Percentiles rank a stretch among this genome's conserved stretches.
phyloP scores from a whole-genome alignment of 1,284 basidiomycete genomes.

The Rhodotorula sp. region DNA sequence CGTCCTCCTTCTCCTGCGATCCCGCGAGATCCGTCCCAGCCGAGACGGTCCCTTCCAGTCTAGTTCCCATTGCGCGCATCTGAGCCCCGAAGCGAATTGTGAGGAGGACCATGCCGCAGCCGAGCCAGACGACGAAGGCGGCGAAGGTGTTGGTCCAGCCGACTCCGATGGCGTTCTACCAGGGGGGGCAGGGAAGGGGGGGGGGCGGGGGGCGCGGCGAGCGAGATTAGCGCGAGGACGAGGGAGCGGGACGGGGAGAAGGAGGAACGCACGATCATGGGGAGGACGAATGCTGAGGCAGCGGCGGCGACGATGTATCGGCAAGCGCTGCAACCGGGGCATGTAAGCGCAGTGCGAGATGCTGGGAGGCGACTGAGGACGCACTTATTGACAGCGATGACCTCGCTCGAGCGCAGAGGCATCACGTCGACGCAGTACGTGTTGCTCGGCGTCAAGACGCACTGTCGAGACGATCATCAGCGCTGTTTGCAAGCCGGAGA shows the following conservation, averaged over 20 bases:
- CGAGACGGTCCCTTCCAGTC: neutral
- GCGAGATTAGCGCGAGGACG: neutral
- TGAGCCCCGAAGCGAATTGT: slow-evolving; percentile 20
- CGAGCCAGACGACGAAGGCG: slow-evolving; percentile 53
- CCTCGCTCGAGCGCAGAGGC: slow-evolving; percentile 58
- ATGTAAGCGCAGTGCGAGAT: too few species aligned
- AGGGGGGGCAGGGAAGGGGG: too few species aligned
- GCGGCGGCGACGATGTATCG: slow-evolving; percentile 51
- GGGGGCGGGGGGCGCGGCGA: too few species aligned
- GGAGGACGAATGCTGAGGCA: slow-evolving; percentile 54
- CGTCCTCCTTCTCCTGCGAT: neutral
- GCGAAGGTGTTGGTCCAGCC: slow-evolving; percentile 57
- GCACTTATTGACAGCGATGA: slow-evolving; percentile 45
- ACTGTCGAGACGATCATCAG: slow-evolving; percentile 8
- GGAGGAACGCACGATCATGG: slow-evolving; percentile 49
- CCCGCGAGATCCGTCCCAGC: neutral
- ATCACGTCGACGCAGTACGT: slow-evolving; percentile 61
- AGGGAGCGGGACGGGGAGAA: neutral
- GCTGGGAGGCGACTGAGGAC: too few species aligned
- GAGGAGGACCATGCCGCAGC: slow-evolving; percentile 46
- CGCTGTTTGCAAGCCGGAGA: neutral
- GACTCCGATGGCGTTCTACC: slow-evolving; percentile 56
- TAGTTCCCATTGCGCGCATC: slow-evolving; percentile 19
- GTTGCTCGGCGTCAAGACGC: slow-evolving; percentile 56
- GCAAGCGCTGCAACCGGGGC: slow-evolving; percentile 11